These are phyloP conservation scores for Fusarium penzigii DNA, from an alignment of 2,329 filamentous ascomycete genomes.

Conservation along the genomic window DNA sequence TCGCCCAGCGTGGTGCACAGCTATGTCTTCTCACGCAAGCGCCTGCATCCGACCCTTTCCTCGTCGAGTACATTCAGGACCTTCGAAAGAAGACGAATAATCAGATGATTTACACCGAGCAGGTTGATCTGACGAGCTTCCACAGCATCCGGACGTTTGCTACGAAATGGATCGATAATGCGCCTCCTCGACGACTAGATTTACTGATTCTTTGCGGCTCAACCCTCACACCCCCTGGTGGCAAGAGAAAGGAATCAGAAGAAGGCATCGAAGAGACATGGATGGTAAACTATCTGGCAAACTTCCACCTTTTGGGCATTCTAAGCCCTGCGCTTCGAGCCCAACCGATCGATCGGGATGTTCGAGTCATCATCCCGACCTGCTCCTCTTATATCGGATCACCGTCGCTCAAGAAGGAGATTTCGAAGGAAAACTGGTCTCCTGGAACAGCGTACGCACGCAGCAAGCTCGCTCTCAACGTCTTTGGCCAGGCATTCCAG, in stretches of 20 bases:
- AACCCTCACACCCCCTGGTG: slow-evolving; percentile 69
- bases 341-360: slow-evolving; percentile 91
- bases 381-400: slow-evolving; percentile 87
- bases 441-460: slow-evolving; percentile 61
- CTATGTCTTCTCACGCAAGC: slow-evolving; percentile 86
- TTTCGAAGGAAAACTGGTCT: slow-evolving; percentile 54
- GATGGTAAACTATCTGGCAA: slow-evolving; percentile 93
- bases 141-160: slow-evolving; percentile 91
- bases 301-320: slow-evolving; percentile 92
- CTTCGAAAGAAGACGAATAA: slow-evolving; percentile 76
- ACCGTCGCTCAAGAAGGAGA: slow-evolving; percentile 60
- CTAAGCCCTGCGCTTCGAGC: slow-evolving; percentile 86
- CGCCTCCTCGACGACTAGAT: slow-evolving; percentile 83
- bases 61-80: slow-evolving; percentile 91
- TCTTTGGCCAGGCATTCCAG: slow-evolving; percentile 88
- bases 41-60: slow-evolving; percentile 78
- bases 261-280: slow-evolving; percentile 88
- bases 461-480: slow-evolving; percentile 79
- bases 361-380: slow-evolving; percentile 81
- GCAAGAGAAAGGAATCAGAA: slow-evolving; percentile 59
- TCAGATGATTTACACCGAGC: slow-evolving; percentile 89
- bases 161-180: slow-evolving; percentile 97
- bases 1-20: slow-evolving; percentile 84
- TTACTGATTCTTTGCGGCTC: slow-evolving; percentile 88
- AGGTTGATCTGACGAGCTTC: slow-evolving; percentile 86